These are phyloP conservation scores for Magnolia changhungtana DNA, from an alignment of 164 flowering plant species.

Conservation along the genomic window DNA sequence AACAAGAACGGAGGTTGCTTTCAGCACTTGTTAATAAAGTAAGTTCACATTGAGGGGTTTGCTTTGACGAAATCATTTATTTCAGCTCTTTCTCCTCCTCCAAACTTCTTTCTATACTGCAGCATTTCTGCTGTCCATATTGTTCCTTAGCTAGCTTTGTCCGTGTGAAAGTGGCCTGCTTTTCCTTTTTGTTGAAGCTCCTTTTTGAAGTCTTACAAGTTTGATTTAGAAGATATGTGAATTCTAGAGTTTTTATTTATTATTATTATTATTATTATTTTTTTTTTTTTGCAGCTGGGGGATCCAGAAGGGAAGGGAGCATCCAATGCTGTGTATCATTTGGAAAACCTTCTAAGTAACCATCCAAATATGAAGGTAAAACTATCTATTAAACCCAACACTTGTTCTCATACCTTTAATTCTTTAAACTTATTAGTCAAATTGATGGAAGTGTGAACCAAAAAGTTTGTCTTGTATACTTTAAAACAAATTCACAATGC, in stretches of 20 bases:
- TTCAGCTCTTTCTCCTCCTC: not conserved
- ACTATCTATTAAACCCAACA: not conserved
- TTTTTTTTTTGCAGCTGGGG: slow-evolving; percentile 62
- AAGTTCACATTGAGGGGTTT: slow-evolving; percentile 21
- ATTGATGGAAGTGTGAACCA: not conserved
- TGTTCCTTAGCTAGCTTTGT: not conserved
- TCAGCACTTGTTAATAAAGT: slow-evolving; percentile 90
- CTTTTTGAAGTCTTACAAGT: not conserved
- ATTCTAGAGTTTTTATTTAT: not conserved
- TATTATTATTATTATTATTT: not conserved
- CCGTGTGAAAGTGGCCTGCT: not conserved
- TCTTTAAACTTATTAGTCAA: not conserved
- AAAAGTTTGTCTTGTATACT: not conserved
- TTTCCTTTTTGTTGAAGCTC: not conserved
- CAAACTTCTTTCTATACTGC: not conserved
- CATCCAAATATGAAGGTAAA: slow-evolving; percentile 98
- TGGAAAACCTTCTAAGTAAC: slow-evolving; percentile 69
- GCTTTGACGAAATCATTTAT: not conserved
- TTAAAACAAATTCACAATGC: too few relatives aligned
- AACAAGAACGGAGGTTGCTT: slow-evolving; percentile 88
- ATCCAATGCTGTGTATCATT: slow-evolving; percentile 81
- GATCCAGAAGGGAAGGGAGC: slow-evolving; percentile 91
- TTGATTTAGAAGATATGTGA: not conserved
- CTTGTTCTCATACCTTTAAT: not conserved
- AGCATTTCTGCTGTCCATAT: not conserved